These are phyloP conservation scores for Schoenoplectus tabernaemontani DNA, from an alignment of 202 grass and related monocot species.

Conservation along the genomic window DNA sequence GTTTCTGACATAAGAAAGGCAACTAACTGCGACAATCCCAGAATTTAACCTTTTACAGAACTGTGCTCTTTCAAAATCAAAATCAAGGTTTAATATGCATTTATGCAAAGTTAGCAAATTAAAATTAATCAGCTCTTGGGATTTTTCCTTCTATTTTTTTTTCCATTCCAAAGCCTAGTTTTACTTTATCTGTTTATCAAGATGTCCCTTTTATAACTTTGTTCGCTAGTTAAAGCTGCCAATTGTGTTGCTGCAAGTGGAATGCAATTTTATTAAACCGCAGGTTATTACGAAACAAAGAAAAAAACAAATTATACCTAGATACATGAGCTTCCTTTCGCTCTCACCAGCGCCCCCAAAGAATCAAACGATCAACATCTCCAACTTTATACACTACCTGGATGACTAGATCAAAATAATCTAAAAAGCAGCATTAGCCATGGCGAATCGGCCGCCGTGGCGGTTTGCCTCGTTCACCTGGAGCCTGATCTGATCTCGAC, in stretches of 20 bases:
- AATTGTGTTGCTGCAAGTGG: too few species aligned
- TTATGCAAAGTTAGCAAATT: not conserved
- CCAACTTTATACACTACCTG: not conserved
- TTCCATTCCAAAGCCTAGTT: too few species aligned
- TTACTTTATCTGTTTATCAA: too few species aligned
- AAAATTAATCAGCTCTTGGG: not conserved
- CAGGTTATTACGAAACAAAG: not conserved
- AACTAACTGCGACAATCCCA: not conserved
- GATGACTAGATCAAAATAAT: not conserved
- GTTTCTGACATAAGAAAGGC: not conserved
- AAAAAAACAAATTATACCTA: slow-evolving; percentile 13
- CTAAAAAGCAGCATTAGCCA: slow-evolving; percentile 17
- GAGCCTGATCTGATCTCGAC: slow-evolving; percentile 42
- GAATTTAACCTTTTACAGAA: slow-evolving; percentile 6
- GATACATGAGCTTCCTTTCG: not conserved
- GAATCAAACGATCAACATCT: not conserved
- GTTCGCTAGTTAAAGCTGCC: too few species aligned
- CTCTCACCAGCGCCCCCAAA: not conserved
- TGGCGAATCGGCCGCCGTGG: not conserved
- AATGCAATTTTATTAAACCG: not conserved
- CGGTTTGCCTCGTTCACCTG: not conserved
- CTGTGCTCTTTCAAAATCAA: not conserved
- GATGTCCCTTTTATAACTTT: too few species aligned
- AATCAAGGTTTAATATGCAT: not conserved
- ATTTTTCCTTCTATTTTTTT: not conserved